Conservation (phyloP, 257 asterid species). For the Fraxinus americana region DNA sequence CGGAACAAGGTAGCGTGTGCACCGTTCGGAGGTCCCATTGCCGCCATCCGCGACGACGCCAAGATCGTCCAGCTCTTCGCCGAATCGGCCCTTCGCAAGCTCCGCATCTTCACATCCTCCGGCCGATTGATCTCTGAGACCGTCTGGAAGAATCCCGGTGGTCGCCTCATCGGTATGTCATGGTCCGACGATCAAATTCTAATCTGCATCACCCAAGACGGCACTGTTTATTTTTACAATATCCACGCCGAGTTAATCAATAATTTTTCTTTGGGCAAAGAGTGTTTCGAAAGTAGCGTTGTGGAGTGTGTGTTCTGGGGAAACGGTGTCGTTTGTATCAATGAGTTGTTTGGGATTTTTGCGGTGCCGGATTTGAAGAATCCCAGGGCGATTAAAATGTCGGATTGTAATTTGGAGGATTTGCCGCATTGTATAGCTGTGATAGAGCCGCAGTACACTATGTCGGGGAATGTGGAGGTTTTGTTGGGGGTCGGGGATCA, state of each 20-base stretch:
- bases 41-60: slow-evolving; percentile 92
- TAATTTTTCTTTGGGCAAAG: slow-evolving; percentile 63
- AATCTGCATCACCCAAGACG: slow-evolving; percentile 85
- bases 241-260: slow-evolving; percentile 62
- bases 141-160: slow-evolving; percentile 92
- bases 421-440: slow-evolving; percentile 89
- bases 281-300: slow-evolving; percentile 70
- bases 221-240: slow-evolving; percentile 73
- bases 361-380: slow-evolving; percentile 75
- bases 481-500: slow-evolving; percentile 75
- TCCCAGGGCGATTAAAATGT: slow-evolving; percentile 63
- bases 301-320: slow-evolving; percentile 94
- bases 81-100: slow-evolving; percentile 93
- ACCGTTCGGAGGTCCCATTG: slow-evolving; percentile 92
- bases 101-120: slow-evolving; percentile 88
- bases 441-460: slow-evolving; percentile 90
- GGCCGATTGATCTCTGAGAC: slow-evolving; percentile 77
- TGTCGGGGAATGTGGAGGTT: slow-evolving; percentile 97
- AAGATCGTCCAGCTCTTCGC: slow-evolving; percentile 93
- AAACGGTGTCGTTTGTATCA: slow-evolving; percentile 83
- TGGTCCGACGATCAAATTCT: slow-evolving; percentile 87
- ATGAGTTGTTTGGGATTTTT: slow-evolving; percentile 73
- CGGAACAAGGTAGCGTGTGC: slow-evolving; percentile 92
- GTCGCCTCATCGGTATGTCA: slow-evolving; percentile 79
- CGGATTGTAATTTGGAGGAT: slow-evolving; percentile 80